Evolutionary conservation across 2,329 filamentous ascomycete genomes (phyloP).

Genomic region (Truncatella angustata): DNA sequence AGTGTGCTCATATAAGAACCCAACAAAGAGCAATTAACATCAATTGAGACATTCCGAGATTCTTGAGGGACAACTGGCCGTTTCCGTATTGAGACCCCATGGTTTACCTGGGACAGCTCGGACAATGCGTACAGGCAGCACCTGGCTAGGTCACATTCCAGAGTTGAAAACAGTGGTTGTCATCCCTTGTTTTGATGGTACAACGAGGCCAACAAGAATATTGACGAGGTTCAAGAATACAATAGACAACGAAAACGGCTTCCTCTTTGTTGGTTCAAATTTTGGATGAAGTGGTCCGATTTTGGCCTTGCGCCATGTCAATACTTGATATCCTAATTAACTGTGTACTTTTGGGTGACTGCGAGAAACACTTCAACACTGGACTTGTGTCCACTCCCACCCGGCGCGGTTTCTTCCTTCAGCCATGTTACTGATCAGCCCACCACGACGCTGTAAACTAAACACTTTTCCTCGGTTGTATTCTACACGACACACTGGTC

Average conservation of each 20-base stretch:
- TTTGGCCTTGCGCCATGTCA: neutral
- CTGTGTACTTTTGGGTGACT: neutral
- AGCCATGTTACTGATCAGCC: neutral
- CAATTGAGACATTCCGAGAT: neutral
- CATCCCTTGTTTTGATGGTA: no score
- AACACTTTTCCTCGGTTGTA: no score
- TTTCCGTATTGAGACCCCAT: no score
- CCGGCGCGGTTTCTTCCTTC: conserved; percentile 23
- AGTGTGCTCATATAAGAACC: conserved; percentile 1
- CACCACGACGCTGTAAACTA: no score
- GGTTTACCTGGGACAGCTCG: no score
- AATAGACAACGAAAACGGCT: neutral
- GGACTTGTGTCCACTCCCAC: conserved; percentile 27
- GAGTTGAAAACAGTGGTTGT: no score
- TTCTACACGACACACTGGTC: no score
- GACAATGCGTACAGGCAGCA: conserved; percentile 14
- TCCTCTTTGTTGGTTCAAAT: neutral
- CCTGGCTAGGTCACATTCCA: no score
- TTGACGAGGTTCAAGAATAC: no score
- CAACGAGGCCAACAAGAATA: no score
- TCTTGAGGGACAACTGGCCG: conserved; percentile 14
- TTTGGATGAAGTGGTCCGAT: neutral
- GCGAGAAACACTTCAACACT: conserved; percentile 17
- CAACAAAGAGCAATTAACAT: conserved; percentile 16
- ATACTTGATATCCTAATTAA: neutral